These are phyloP conservation scores for Yarrowia sp. DNA, from an alignment of 805 yeast species.

Conservation along the genomic window DNA sequence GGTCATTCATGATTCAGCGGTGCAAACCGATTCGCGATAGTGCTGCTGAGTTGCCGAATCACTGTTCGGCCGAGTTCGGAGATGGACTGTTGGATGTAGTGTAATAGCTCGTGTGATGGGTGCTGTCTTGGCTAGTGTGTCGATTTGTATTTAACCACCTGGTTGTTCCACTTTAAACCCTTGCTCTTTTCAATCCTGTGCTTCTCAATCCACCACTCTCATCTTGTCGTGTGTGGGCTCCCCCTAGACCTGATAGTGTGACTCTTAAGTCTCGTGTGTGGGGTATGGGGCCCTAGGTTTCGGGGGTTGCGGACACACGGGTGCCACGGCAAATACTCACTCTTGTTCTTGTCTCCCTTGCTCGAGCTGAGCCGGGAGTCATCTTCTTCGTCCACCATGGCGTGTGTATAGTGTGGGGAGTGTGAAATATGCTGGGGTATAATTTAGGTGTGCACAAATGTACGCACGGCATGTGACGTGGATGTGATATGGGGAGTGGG, in stretches of 20 bases:
- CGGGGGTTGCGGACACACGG: not conserved
- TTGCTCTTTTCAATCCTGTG: no score
- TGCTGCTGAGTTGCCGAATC: no score
- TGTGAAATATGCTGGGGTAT: conserved; percentile 38
- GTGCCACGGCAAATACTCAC: conserved; percentile 7
- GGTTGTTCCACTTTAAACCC: no score
- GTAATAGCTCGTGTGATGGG: no score
- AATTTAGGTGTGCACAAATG: conserved; percentile 38
- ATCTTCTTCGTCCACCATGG: conserved; percentile 39
- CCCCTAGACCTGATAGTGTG: conserved; percentile 14
- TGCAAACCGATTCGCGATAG: no score
- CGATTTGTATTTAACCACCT: no score
- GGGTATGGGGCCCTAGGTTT: not conserved
- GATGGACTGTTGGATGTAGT: no score
- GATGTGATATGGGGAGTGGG: conserved; percentile 5
- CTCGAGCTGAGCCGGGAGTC: conserved; percentile 39
- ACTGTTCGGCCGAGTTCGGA: no score
- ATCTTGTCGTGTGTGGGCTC: conserved; percentile 5
- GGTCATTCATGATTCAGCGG: no score
- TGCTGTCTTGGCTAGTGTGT: no score
- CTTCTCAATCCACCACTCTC: not conserved
- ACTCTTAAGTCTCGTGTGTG: conserved; percentile 13
- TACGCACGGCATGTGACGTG: conserved; percentile 39
- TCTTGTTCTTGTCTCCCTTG: conserved; percentile 39
- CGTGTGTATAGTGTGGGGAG: conserved; percentile 38